Percentiles rank a stretch among this genome's conserved stretches.
phyloP scores from a whole-genome alignment of 768 basidiomycete genomes.

The Leccinum incarnatum region DNA sequence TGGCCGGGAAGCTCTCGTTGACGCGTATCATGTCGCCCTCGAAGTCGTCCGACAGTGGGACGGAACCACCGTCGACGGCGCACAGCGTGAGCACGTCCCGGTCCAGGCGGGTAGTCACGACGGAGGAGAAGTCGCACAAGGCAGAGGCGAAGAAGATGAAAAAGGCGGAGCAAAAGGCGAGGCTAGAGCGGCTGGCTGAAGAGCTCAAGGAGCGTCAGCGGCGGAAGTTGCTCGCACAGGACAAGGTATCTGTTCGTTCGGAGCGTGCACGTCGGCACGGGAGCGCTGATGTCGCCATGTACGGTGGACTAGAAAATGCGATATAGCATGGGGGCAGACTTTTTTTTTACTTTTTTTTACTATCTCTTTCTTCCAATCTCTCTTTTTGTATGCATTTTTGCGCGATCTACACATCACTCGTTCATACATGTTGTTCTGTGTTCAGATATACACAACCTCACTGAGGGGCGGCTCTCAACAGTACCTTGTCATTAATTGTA shows the following conservation, averaged over 20 bases:
- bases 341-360: not conserved
- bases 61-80: constrained; percentile 14
- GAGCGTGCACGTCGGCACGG: constrained; percentile 22
- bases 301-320: constrained; percentile 27
- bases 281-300: constrained; percentile 32
- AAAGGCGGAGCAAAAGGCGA: constrained; percentile 41
- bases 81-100: constrained; percentile 14
- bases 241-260: constrained; percentile 33
- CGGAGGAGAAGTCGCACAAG: constrained; percentile 43
- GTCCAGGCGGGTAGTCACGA: constrained; percentile 25
- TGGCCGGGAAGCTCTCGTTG: constrained; percentile 21
- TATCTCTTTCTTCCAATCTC: not conserved
- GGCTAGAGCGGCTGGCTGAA: constrained; percentile 42
- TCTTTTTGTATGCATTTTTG: constrained; percentile 10
- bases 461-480: not conserved
- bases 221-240: constrained; percentile 29
- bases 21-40: constrained; percentile 29
- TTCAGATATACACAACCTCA: not conserved
- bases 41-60: constrained; percentile 3
- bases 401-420: constrained; percentile 13
- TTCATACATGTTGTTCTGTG: constrained; percentile 15
- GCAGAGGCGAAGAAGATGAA: constrained; percentile 42
- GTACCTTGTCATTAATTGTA: constrained; percentile 29
- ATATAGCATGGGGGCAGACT: constrained; percentile 14
- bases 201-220: constrained; percentile 41